Percentiles rank a stretch among this genome's conserved stretches.
Evolutionary conservation across 2,329 filamentous ascomycete species (phyloP).

Genomic region (Dactylellina sp.): DNA sequence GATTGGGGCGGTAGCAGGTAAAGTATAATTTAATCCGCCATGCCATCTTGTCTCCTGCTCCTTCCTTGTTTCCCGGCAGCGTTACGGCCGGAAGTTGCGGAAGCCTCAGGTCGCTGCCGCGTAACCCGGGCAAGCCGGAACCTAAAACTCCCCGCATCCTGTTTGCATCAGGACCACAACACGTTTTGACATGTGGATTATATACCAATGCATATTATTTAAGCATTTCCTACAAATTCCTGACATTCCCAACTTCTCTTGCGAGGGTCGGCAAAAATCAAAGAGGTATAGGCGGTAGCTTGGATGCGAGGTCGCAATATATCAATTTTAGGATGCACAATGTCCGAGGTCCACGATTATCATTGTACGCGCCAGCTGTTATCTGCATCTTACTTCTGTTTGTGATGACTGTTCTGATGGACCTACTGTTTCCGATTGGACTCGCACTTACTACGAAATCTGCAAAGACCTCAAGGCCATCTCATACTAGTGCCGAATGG

Average conservation of each 20-base stretch:
- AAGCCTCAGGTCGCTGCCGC: neutral
- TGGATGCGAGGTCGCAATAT: too few species aligned
- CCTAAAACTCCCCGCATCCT: too few species aligned
- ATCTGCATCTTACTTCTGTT: constrained; percentile 5
- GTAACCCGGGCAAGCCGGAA: too few species aligned
- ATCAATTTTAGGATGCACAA: constrained; percentile 32
- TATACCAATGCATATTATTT: too few species aligned
- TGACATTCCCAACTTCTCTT: too few species aligned
- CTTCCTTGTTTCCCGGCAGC: neutral
- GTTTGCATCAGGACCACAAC: too few species aligned
- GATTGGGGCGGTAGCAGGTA: neutral
- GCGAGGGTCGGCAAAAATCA: too few species aligned
- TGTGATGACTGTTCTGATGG: constrained; percentile 8
- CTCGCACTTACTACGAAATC: neutral
- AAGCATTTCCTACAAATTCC: too few species aligned
- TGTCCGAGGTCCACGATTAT: neutral
- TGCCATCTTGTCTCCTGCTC: neutral
- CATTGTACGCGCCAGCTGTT: neutral
- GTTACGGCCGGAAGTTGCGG: neutral
- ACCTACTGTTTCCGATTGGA: constrained; percentile 11
- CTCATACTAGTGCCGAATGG: constrained; percentile 65
- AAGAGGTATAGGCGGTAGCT: too few species aligned
- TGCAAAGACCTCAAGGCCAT: neutral
- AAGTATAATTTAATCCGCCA: too few species aligned
- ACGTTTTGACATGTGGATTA: too few species aligned